Base-by-base conservation (phyloP, 345 rosid genomes). In the Brassica rapa region DNA sequence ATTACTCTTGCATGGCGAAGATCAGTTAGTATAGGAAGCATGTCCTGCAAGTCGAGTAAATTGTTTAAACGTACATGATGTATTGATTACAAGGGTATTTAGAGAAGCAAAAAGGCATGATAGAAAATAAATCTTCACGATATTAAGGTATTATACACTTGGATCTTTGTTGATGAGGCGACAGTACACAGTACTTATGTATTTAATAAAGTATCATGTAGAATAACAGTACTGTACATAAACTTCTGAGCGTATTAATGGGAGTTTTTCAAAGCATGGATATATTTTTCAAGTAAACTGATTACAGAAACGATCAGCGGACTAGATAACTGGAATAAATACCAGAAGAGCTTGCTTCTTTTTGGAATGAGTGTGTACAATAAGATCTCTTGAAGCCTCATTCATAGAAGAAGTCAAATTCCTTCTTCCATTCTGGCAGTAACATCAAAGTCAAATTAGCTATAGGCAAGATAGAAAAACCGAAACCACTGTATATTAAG, bases 321-420 rank as follows among this genome's bases (percentile, higher is more conserved):
- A 66, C 72, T 57, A 65, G 62, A 30, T 71, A 49, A 69, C 30
- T 69, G 49, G 49, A 62, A 69, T 32, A 63, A 14, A 43, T 89
- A 93, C 99, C 96, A 86, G 82, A 64, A 95, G 92, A 82, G 98
- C 89, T 85, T 95, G 98, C 62, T 95, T 95, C 90, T 87, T 91
- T 83, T 91, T 95, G 59, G 97, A 87, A 85, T 88, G 82, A 15
- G 90, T 85, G 90, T 95, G 89, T 76, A 95, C 99, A 75, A 95
- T 84, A 70, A 95, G 99, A 84, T 95, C 99, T 81, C 98, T 89
- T 12, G 99, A 93, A 62, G 94, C 96, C 86, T 93, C 98, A 43
- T 88, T 93, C 91, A 88, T 88, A 51, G 99, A 93, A 53, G 98
- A 91, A 39, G 86, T 87, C 77, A 95, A 82, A 84, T 93, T 91